Evolutionary conservation across 768 basidiomycete genomes (phyloP), one percentile per base, ranked within the genome.

Genomic region (Leucosporidium yakuticum): DNA sequence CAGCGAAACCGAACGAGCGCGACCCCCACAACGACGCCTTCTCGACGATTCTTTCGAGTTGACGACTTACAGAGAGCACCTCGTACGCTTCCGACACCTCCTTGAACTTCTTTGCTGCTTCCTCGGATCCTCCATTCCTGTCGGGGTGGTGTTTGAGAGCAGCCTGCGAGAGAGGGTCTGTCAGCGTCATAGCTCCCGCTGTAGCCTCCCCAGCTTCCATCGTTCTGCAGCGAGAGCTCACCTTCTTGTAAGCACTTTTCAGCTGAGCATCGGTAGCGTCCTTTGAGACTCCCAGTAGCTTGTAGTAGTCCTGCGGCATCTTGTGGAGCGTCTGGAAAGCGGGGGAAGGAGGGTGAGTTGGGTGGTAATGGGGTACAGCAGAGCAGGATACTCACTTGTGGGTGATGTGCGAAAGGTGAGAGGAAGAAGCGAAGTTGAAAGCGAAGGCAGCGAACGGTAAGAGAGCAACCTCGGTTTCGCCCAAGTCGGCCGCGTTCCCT

Each of bases 111-210:
- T 84, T 83, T 4, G 85, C 87, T 0, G 95, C 89, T 71, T 87
- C 88, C 73, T 93, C 93, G 60, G 89, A 87, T 34, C 79, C 77
- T 12, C 81, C 80, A 76, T 96, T 95, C 49, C 93, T 84, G 78
- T 96, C 93, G 48, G 94, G 94, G 79, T 98, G 95, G 87, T 90
- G 90, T 85, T 90, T 92, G 78, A 96, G 78, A 57, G 92, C 91
- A 88, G 84, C 73, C 57, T 39, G 65, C 4, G 62, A 73, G 34
- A n/a, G 50, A 15, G 47, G 27, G 12, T 12, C 7, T 78, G 82
- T 17, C 70, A 87, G 89, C 39, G 2, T 15, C 6, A 5, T 36
- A 36, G 5, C 34, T 12, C 5, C 12, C 34, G 34, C 34, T 36
- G 34, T 36, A 44, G 39, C 39, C 39, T 44, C 39, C 11, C 11